Evolutionary conservation across 345 rosid species (phyloP).

Genomic region (Syzygium aromaticum): DNA sequence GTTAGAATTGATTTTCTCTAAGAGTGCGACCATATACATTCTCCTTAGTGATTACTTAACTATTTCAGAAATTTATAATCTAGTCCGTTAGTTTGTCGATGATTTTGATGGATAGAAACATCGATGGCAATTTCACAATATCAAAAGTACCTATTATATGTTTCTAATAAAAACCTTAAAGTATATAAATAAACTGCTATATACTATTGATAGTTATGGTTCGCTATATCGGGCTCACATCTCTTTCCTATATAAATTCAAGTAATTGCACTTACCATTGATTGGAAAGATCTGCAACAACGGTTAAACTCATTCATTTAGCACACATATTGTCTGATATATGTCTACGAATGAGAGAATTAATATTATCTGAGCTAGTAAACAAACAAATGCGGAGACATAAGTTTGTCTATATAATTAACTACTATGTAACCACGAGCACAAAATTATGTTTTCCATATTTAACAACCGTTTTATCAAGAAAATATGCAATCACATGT

Average conservation of each 20-base stretch:
- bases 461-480: not conserved
- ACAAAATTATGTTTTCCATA: not conserved
- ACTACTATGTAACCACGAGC: not conserved
- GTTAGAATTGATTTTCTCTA: not conserved
- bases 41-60: not conserved
- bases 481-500: not conserved
- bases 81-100: not conserved
- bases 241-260: not conserved
- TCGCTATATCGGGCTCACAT: not conserved
- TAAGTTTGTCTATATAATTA: not conserved
- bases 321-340: not conserved
- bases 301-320: not conserved
- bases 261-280: not conserved
- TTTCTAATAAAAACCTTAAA: not conserved
- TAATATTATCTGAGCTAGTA: not conserved
- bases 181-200: not conserved
- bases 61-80: not conserved
- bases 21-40: not conserved
- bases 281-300: not conserved
- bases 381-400: not conserved
- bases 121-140: not conserved
- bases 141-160: not conserved
- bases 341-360: not conserved
- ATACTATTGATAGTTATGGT: not conserved
- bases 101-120: not conserved